Base-by-base conservation (phyloP, 495 filamentous ascomycete species). In the Penicillium psychrofluorescens region DNA sequence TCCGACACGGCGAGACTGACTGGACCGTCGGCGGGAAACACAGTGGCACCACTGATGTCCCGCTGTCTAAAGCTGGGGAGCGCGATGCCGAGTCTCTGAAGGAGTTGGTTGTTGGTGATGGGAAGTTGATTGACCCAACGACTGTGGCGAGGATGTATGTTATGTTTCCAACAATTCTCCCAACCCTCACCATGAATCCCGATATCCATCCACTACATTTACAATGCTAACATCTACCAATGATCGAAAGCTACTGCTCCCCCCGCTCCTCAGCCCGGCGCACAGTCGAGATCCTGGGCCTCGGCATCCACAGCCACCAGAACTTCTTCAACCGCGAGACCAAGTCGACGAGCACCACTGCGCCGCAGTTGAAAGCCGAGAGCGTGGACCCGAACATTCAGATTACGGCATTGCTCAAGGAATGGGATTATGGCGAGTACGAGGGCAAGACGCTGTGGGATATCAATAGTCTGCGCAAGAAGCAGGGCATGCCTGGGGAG, bases 1-100 rank as follows among this genome's bases (percentile, higher is more conserved):
- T 66, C 13, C 62, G 63, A 39, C 43, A 54, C 29, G 55, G 51
- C 37, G 53, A 63, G 41, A 66, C 61, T 13, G 61, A 66, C 35
- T 67, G 66, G 66, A 35, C 35, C 13, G 15, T 37, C 4, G 44
- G 41, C 10, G 49, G 49, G 13, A 48, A 48, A 44, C 45, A 48
- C 38, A 38, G 36, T 13, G 48, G 49, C 38, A 15, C n/a, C 8
- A 44, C 49, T 2, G 40, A 52, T 1, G 31, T 47, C 1, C 44
- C 44, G 7, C 35, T 52, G 4, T 44, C 45, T 0, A 36, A 29
- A 2, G 16, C 12, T n/a, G 49, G 49, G 2, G 31, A 42, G 27
- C 11, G 31, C 6, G 29, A 38, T 15, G 38, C 42, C 1, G 30
- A 33, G 28, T 13, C 32, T 9, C 10, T 35, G 7, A 11, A 39